A percentile compares a stretch with the other conserved stretches of the same genome.
phyloP scores from a whole-genome alignment of 2,329 filamentous ascomycete genomes.

The Aspergillus terreus region DNA sequence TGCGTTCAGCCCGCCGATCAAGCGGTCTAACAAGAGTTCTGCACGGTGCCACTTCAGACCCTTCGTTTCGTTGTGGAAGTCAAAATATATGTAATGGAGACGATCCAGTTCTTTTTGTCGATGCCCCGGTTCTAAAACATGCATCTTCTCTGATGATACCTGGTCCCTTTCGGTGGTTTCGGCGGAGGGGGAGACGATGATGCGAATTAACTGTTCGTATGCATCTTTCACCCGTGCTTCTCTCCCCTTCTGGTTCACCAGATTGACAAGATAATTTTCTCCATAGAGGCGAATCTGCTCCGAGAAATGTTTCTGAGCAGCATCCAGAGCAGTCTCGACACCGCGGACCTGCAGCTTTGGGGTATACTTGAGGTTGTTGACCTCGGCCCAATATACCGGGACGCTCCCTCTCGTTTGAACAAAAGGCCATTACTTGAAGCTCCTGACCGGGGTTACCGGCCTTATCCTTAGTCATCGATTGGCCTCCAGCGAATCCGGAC shows the following conservation, averaged over 20 bases:
- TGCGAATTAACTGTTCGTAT: constrained; percentile 84
- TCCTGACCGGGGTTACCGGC: constrained; percentile 63
- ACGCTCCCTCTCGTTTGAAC: constrained; percentile 96
- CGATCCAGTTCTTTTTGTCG: constrained; percentile 68
- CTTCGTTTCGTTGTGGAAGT: constrained; percentile 97
- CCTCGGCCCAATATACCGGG: constrained; percentile 91
- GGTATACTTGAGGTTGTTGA: constrained; percentile 88
- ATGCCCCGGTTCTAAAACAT: constrained; percentile 64
- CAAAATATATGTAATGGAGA: constrained; percentile 95
- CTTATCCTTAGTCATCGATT: constrained; percentile 67
- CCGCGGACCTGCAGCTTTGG: constrained; percentile 85
- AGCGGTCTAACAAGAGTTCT: constrained; percentile 76
- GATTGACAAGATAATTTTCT: constrained; percentile 94
- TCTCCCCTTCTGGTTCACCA: constrained; percentile 93
- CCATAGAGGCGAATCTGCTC: constrained; percentile 93
- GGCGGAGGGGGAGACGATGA: constrained; percentile 65
- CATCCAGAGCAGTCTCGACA: constrained; percentile 72
- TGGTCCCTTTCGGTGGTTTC: constrained; percentile 64
- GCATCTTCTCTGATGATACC: constrained; percentile 74
- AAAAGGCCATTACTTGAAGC: constrained; percentile 87
- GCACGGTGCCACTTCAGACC: constrained; percentile 91
- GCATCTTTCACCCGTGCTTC: constrained; percentile 87
- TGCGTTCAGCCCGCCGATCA: constrained; percentile 69
- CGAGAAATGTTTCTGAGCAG: constrained; percentile 82
- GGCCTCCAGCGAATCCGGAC: constrained; percentile 74